Conservation (phyloP, 140 eudicot species). For the Cichorium intybus region DNA sequence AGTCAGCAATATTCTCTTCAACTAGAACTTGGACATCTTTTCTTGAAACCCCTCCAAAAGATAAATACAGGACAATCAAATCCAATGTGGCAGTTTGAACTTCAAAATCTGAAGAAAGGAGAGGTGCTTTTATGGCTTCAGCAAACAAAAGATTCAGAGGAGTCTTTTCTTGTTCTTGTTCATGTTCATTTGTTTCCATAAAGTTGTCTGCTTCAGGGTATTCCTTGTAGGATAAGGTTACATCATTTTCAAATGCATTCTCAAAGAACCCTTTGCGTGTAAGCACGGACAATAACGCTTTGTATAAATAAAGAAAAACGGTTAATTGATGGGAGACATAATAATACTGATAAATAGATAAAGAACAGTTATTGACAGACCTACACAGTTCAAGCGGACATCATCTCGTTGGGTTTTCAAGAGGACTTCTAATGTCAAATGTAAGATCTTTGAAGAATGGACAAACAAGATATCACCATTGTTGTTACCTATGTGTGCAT, state of each 20-base stretch:
- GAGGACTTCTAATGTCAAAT: slow-evolving; percentile 66
- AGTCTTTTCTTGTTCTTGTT: slow-evolving; percentile 38
- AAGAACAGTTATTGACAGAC: slow-evolving; percentile 39
- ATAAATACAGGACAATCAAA: slow-evolving; percentile 54
- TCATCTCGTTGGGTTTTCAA: slow-evolving; percentile 87
- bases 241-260: slow-evolving; percentile 47
- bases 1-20: slow-evolving; percentile 92
- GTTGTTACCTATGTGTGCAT: slow-evolving; percentile 36
- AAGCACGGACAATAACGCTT: slow-evolving; percentile 79
- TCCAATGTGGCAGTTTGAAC: slow-evolving; percentile 81
- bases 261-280: slow-evolving; percentile 75
- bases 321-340: slow-evolving; percentile 8
- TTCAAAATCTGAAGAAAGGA: slow-evolving; percentile 82
- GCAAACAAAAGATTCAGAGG: slow-evolving; percentile 75
- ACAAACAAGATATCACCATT: slow-evolving; percentile 42
- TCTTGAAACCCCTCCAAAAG: slow-evolving; percentile 52
- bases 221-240: slow-evolving; percentile 28
- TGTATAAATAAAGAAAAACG: slow-evolving; percentile 16
- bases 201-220: slow-evolving; percentile 63
- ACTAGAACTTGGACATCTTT: slow-evolving; percentile 65
- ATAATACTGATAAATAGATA: slow-evolving; percentile 2
- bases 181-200: slow-evolving; percentile 52
- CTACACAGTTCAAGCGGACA: slow-evolving; percentile 89
- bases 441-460: slow-evolving; percentile 63
- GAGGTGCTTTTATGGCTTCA: slow-evolving; percentile 86